Base-by-base conservation (phyloP, 23 red algal species). In the Gracilaria caudata region DNA sequence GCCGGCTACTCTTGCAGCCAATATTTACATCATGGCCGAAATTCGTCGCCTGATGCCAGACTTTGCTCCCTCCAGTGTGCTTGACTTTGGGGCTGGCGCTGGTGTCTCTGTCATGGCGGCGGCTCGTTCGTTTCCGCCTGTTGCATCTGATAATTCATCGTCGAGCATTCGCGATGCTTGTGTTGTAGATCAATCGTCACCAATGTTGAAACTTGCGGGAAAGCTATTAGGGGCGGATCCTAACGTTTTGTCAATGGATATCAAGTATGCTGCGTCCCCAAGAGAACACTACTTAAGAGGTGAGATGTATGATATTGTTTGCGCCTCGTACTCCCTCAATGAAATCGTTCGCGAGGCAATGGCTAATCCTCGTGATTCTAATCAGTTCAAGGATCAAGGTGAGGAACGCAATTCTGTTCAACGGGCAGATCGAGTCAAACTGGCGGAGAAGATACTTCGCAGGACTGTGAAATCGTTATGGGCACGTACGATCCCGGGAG, bases 61-160 rank as follows among this genome's bases (percentile, higher is more conserved):
- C 23, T 91, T 91, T 56, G 29, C 51, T 44, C 87, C 87, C 10
- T 3, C 40, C 30, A 82, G 19, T 23, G 8, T 91, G 4, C 46
- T 91, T 13, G 87, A 91, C 33, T 91, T 91, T 72, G 87, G 87
- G 7, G 44, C 87, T 33, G 87, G 87, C 40, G 47, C 70, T 20
- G 87, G 77, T 25, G 65, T 65, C 32, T 72, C 65, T 38, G 45
- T 82, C 16, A 73, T 81, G 64, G 87, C 87, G 4, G 60, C 66
- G 16, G 44, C 45, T 20, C 71, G 87, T 41, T 43, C 60, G 5
- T 70, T 56, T 56, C 81, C 64, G 7, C 21, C 36, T 17, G n/a
- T n/a, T 28, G 24, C 28, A 56, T 14, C 9, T 54, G 77, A 80
- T 20, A 3, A 60, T n/a, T 23, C 46, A 3, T 3, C 33, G 29